These are phyloP conservation scores for Apiospora arundinis DNA, from an alignment of 2,329 filamentous ascomycete genomes.

Conservation along the genomic window DNA sequence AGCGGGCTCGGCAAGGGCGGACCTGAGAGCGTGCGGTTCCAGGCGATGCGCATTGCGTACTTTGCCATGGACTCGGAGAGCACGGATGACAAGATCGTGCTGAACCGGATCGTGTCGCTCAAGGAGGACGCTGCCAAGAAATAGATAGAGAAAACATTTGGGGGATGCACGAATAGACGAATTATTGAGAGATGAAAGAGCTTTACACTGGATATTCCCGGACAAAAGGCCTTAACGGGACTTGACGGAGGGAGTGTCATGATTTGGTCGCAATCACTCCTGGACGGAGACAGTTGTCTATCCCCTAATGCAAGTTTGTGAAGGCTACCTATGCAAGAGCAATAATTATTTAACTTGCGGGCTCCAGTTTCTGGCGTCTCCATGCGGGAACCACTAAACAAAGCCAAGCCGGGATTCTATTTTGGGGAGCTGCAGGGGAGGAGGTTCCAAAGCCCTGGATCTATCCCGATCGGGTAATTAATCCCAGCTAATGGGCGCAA, in stretches of 20 bases:
- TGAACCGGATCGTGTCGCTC: conserved; percentile 91
- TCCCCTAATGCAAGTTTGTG: not conserved
- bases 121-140: conserved; percentile 85
- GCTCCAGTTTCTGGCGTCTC: not conserved
- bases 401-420: not conserved
- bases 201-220: not conserved
- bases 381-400: conserved; percentile 2
- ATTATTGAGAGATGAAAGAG: not conserved
- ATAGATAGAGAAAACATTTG: conserved; percentile 25
- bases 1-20: conserved; percentile 65
- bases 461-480: not conserved
- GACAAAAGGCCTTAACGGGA: too few species aligned
- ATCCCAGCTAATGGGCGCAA: not conserved
- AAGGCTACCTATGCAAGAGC: too few species aligned
- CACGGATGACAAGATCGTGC: conserved; percentile 77
- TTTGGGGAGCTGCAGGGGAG: not conserved
- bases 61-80: conserved; percentile 83
- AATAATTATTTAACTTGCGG: not conserved
- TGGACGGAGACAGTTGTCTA: too few species aligned
- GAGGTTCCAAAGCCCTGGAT: not conserved
- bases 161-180: not conserved
- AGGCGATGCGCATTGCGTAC: conserved; percentile 88
- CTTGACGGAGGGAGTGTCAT: too few species aligned
- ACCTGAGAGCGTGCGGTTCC: conserved; percentile 83
- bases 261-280: too few species aligned